phyloP scores from a whole-genome alignment of 164 flowering plant genomes.

The Euptelea pleiosperma region DNA sequence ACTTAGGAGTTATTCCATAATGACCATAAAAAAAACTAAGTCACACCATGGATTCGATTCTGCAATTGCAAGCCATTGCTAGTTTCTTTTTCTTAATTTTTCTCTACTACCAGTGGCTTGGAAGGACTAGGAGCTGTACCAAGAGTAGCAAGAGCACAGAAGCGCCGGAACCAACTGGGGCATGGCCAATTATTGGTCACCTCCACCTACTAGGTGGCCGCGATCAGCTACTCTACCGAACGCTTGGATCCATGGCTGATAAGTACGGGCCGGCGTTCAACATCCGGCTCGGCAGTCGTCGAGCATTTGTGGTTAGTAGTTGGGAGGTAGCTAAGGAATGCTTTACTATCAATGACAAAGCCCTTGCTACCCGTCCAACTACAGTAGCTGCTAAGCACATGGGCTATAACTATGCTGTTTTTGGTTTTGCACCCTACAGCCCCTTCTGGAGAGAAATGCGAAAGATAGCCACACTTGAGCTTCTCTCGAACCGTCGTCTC shows the following conservation, averaged over 20 bases:
- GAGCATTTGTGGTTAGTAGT: conserved; percentile 15
- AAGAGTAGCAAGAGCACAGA: background rate
- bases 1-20: no score
- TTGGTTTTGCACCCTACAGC: conserved; percentile 19
- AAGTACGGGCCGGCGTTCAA: conserved; percentile 17
- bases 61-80: background rate
- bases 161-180: conserved; percentile 15
- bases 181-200: conserved; percentile 20
- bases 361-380: conserved; percentile 15
- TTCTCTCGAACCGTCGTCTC: conserved; percentile 16
- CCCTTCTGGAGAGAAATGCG: conserved; percentile 18
- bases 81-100: background rate
- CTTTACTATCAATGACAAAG: conserved; percentile 14
- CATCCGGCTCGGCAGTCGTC: conserved; percentile 8
- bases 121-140: background rate
- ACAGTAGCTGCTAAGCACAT: conserved; percentile 10
- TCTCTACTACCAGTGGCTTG: background rate
- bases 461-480: conserved; percentile 11
- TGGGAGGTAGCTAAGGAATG: conserved; percentile 20
- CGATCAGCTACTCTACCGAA: conserved; percentile 5
- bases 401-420: conserved; percentile 16
- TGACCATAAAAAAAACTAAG: no score
- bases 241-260: conserved; percentile 19
- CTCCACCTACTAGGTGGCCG: conserved; percentile 16
- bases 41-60: background rate